These are phyloP conservation scores for Aureobasidium pullulans DNA, from an alignment of 2,329 filamentous ascomycete genomes.

Conservation along the genomic window DNA sequence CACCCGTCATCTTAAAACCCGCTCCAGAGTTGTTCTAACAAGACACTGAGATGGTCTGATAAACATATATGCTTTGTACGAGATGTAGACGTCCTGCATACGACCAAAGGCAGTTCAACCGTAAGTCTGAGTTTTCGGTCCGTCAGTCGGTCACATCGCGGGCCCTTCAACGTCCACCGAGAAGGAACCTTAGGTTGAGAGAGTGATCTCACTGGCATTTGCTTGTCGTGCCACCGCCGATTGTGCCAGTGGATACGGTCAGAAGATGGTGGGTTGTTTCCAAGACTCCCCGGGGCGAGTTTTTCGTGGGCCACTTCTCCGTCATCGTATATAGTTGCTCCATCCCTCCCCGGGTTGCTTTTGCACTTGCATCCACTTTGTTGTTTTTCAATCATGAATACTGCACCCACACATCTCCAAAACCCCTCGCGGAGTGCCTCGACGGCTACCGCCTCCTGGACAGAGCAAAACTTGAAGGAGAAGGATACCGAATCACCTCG, in stretches of 20 bases:
- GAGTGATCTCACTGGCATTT: slow-evolving; percentile 12
- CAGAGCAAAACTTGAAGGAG: slow-evolving; percentile 5
- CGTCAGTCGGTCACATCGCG: slow-evolving; percentile 15
- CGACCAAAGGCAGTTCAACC: neutral
- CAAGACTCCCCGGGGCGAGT: slow-evolving; percentile 7
- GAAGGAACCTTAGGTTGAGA: slow-evolving; percentile 12
- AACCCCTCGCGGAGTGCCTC: slow-evolving; percentile 4
- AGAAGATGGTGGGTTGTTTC: slow-evolving; percentile 7
- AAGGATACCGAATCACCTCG: slow-evolving; percentile 5
- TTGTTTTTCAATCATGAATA: slow-evolving; percentile 7
- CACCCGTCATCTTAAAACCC: no score
- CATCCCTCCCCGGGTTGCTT: neutral
- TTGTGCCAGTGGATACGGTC: slow-evolving; percentile 1
- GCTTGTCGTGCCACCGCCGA: slow-evolving; percentile 5
- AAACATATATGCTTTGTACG: neutral
- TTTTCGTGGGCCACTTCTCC: slow-evolving; percentile 5
- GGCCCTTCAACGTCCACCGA: slow-evolving; percentile 12
- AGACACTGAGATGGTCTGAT: neutral
- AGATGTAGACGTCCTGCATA: neutral
- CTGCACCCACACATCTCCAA: neutral
- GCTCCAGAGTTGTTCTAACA: no score
- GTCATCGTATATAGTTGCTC: slow-evolving; percentile 10
- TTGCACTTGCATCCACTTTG: slow-evolving; percentile 3
- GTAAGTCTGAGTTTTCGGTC: slow-evolving; percentile 12
- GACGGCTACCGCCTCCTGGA: neutral